Evolutionary conservation across 352 stramenopile genomes (phyloP).

Genomic region (Phytophthora sp.): DNA sequence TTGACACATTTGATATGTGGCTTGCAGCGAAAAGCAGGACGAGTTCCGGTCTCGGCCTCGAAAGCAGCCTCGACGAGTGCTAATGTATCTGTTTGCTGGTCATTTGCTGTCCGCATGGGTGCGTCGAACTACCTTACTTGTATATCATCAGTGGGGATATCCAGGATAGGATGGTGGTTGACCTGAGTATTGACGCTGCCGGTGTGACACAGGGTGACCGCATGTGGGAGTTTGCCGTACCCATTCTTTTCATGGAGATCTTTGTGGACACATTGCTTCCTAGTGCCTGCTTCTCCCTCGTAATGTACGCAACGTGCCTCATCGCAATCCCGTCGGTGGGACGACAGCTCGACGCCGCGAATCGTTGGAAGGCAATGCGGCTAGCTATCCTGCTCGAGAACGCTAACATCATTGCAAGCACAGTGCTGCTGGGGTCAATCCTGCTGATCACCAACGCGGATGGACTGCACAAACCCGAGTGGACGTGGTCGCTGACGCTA

Average conservation of each 20-base stretch:
- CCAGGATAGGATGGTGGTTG: no score
- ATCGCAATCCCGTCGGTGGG: slow-evolving; percentile 72
- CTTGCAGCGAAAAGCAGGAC: slow-evolving; percentile 15
- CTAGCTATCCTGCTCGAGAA: slow-evolving; percentile 81
- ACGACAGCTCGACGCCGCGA: slow-evolving; percentile 60
- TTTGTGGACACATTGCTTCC: slow-evolving; percentile 84
- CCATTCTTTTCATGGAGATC: slow-evolving; percentile 88
- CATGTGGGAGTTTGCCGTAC: slow-evolving; percentile 85
- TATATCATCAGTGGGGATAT: neutral
- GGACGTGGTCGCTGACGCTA: slow-evolving; percentile 50
- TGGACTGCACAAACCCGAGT: slow-evolving; percentile 57
- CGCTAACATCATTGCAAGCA: slow-evolving; percentile 68
- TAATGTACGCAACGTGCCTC: slow-evolving; percentile 78
- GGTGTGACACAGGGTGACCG: slow-evolving; percentile 56
- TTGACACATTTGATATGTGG: no score
- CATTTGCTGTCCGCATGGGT: slow-evolving; percentile 86
- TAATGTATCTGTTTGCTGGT: slow-evolving; percentile 74
- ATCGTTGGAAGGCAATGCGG: slow-evolving; percentile 74
- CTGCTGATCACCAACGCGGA: slow-evolving; percentile 62
- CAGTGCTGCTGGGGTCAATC: slow-evolving; percentile 59
- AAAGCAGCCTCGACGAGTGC: slow-evolving; percentile 39
- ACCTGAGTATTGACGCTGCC: neutral
- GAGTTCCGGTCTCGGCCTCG: neutral
- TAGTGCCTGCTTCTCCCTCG: slow-evolving; percentile 73
- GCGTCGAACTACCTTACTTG: slow-evolving; percentile 5